Evolutionary conservation across 306 rosid species (phyloP).

Genomic region (Fragaria iinumae): DNA sequence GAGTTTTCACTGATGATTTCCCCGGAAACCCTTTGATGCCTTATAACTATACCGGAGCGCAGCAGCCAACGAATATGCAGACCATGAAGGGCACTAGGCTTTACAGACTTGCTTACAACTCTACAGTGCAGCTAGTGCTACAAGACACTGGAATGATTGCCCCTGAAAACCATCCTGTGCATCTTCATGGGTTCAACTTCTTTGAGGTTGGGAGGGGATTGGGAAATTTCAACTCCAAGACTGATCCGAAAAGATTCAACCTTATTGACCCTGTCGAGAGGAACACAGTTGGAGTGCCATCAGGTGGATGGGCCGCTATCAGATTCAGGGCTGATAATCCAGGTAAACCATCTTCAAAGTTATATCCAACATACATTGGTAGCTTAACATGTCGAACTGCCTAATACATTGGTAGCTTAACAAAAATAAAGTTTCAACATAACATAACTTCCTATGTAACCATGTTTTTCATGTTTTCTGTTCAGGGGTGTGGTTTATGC

Average conservation of each 20-base stretch:
- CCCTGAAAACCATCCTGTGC: conserved; percentile 85
- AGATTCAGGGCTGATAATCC: conserved; percentile 91
- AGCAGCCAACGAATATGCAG: conserved; percentile 49
- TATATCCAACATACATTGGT: background rate
- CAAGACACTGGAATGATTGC: conserved; percentile 82
- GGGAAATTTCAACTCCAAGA: conserved; percentile 63
- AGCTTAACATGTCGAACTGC: background rate
- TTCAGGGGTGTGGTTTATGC: conserved; percentile 86
- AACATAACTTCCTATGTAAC: background rate
- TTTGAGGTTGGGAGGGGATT: conserved; percentile 69
- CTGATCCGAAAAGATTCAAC: conserved; percentile 60
- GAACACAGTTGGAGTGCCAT: conserved; percentile 71
- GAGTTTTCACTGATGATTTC: conserved; percentile 77
- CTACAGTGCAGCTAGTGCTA: conserved; percentile 70
- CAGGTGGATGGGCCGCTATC: conserved; percentile 80
- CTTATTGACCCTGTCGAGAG: conserved; percentile 85
- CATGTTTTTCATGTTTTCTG: background rate
- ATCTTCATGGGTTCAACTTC: conserved; percentile 84
- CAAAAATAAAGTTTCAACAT: background rate
- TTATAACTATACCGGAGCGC: conserved; percentile 61
- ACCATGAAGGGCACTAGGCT: conserved; percentile 65
- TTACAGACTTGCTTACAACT: conserved; percentile 68
- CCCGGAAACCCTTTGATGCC: conserved; percentile 53
- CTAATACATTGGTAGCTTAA: too few species aligned
- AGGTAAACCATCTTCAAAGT: conserved; percentile 36